Evolutionary conservation across 2,329 filamentous ascomycete genomes (phyloP), one percentile per base, ranked within the genome.

Genomic region (Stromatinia cepivora): DNA sequence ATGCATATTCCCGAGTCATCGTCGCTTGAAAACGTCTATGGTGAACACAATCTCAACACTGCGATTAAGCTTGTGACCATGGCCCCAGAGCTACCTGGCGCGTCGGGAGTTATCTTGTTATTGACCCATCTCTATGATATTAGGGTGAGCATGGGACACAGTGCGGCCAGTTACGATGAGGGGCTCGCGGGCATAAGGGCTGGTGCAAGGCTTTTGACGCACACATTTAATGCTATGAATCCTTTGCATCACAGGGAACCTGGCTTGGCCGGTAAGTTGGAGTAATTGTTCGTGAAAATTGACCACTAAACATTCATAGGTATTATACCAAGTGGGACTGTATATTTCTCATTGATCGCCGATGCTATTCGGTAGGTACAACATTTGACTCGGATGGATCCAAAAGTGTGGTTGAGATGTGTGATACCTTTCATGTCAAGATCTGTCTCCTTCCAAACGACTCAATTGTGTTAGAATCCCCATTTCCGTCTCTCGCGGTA

Each of bases 141-240:
- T 31, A 56, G 62, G 28, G 74, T 77, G 4, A 77, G 75, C 15
- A 77, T 78, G 75, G 76, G 76, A 46, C 85, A 87, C 76, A 82
- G 81, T 15, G 80, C 79, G n/a, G 84, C 84, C 11, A 81, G 80
- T 9, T 83, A 82, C 73, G 75, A 80, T 15, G 74, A 83, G 57
- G 85, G 84, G 5, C 72, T 83, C 3, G 70, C 76, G 17, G 85
- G 81, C 6, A 73, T 86, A 13, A 70, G 77, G 45, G 81, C 82
- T 36, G 85, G 85, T 31, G 85, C 85, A 42, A 84, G 79, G 52
- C 80, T 82, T 54, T 76, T 87, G 1, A 87, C 85, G 0, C 85
- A 87, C 74, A 83, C 82, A 0, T 80, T 87, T 56, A 87, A 87
- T 73, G 84, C 83, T 56, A 87, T 87, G 84, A 78, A 81, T 45